Conservation (phyloP, 164 flowering plant genomes). For the Dillenia suffruticosa region DNA sequence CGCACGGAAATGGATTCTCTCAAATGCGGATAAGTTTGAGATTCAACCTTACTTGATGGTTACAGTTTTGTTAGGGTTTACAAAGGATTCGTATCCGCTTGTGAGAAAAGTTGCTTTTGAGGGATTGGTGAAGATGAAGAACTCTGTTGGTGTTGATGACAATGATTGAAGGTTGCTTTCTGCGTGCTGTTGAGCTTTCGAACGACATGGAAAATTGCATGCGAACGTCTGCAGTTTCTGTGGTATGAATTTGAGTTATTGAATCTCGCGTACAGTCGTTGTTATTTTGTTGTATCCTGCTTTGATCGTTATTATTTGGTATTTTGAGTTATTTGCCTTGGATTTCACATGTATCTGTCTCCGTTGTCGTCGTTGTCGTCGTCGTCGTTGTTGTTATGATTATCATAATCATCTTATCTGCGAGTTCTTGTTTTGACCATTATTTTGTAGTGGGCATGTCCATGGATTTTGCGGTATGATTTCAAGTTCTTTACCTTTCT, state of each 20-base stretch:
- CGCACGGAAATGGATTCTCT: slow-evolving; percentile 46
- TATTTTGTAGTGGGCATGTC: too few species aligned
- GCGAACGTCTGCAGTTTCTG: slow-evolving; percentile 43
- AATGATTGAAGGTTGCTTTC: slow-evolving; percentile 55
- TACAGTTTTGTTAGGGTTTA: slow-evolving; percentile 54
- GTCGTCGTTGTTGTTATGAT: too few species aligned
- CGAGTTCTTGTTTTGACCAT: too few species aligned
- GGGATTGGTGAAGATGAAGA: slow-evolving; percentile 41
- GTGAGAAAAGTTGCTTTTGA: slow-evolving; percentile 63
- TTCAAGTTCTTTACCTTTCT: too few species aligned
- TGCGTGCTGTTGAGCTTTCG: slow-evolving; percentile 62
- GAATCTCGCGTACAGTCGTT: too few species aligned
- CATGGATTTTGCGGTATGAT: too few species aligned
- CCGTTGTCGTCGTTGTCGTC: too few species aligned
- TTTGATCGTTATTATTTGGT: too few species aligned
- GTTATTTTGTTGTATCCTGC: too few species aligned
- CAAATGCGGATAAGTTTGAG: slow-evolving; percentile 31
- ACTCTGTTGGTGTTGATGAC: slow-evolving; percentile 20
- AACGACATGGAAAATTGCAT: slow-evolving; percentile 56
- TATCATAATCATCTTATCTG: too few species aligned
- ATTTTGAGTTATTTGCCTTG: too few species aligned
- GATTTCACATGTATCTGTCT: too few species aligned
- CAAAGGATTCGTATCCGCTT: slow-evolving; percentile 70
- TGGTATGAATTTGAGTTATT: slow-evolving; percentile 13
- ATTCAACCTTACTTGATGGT: slow-evolving; percentile 34